Evolutionary conservation across 1,284 basidiomycete species (phyloP).

Genomic region (Apiotrichum laibachii): DNA sequence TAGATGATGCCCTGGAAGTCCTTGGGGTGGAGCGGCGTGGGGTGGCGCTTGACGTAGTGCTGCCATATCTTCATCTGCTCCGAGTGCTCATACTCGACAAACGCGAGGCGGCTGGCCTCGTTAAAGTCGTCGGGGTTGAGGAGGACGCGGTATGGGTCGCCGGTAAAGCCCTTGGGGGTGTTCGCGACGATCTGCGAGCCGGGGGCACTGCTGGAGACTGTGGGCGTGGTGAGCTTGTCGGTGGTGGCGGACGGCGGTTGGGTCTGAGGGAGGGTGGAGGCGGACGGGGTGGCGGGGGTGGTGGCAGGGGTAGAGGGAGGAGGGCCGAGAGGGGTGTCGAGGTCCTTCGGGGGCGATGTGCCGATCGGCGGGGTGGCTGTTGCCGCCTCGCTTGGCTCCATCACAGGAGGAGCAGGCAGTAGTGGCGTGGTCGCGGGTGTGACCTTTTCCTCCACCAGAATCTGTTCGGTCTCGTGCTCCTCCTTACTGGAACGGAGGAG

Average conservation of each 20-base stretch:
- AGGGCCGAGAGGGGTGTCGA: too few species aligned
- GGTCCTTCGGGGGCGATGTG: not conserved
- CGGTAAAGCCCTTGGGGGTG: slow-evolving; percentile 7
- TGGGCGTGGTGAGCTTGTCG: slow-evolving; percentile 1
- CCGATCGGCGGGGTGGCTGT: not conserved
- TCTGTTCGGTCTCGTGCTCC: slow-evolving; percentile 65
- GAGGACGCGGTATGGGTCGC: slow-evolving; percentile 42
- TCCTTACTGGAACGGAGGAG: slow-evolving; percentile 71
- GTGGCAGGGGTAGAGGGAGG: not conserved
- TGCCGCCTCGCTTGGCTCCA: not conserved
- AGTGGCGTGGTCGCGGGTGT: not conserved
- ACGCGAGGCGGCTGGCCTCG: slow-evolving; percentile 66
- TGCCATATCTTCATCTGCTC: slow-evolving; percentile 86
- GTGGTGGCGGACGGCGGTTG: not conserved
- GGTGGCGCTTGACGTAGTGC: slow-evolving; percentile 79
- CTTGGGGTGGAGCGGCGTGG: slow-evolving; percentile 81
- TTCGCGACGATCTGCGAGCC: not conserved
- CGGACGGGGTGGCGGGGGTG: slow-evolving; percentile 1
- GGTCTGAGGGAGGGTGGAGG: not conserved
- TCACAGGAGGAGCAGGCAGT: not conserved
- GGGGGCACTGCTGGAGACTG: not conserved
- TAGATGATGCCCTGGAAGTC: slow-evolving; percentile 83
- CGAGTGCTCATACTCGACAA: slow-evolving; percentile 72
- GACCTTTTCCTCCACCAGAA: slow-evolving; percentile 68
- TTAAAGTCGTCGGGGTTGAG: slow-evolving; percentile 57